Base-by-base conservation (phyloP, 768 basidiomycete species). In the Termitomyces sp. region DNA sequence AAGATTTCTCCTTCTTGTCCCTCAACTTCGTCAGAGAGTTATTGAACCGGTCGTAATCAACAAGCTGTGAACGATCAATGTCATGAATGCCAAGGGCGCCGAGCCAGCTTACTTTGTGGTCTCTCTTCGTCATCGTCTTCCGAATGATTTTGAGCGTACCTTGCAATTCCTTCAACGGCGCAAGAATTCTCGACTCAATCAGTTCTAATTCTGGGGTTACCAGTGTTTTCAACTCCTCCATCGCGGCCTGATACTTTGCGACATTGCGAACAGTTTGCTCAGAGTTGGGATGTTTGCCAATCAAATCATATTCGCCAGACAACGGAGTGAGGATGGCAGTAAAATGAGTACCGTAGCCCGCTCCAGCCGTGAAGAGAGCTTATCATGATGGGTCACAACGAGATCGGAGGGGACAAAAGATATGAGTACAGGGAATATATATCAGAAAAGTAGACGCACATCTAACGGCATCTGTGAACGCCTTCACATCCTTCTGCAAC, bases 1-100 rank as follows among this genome's bases (percentile, higher is more conserved):
- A 74, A 20, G 90, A 87, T 75, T 98, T 99, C 68, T 99, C 96
- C 74, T 98, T 96, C 83, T 99, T 99, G 71, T 99, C 96, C 57
- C 97, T 80, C 58, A 98, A 78, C 73, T 99, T 98, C 57, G 88
- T 94, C 62, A 98, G 75, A 20, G 93, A 92, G 67, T 97, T 98
- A 72, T 98, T 98, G 79, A 85, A 91, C 50, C 97, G 88, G 75
- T 99, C 97, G 64, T 87, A 99, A 73, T 99, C 97, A 26, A 88
- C 77, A 58, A 98, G 79, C 90, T 92, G 31, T 27, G 52, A 7
- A 48, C 13, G 27, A 22, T 29, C 5, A 60, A 18, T 46, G 36
- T 39, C 2, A 39, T 31, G 8, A 36, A 43, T 52, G 27, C 42
- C 1, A 43, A 26, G 29, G 34, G 39, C 34, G 39, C 27, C 31